Evolutionary conservation across 2,329 filamentous ascomycete species (phyloP).

Genomic region (Exophiala xenobiotica): DNA sequence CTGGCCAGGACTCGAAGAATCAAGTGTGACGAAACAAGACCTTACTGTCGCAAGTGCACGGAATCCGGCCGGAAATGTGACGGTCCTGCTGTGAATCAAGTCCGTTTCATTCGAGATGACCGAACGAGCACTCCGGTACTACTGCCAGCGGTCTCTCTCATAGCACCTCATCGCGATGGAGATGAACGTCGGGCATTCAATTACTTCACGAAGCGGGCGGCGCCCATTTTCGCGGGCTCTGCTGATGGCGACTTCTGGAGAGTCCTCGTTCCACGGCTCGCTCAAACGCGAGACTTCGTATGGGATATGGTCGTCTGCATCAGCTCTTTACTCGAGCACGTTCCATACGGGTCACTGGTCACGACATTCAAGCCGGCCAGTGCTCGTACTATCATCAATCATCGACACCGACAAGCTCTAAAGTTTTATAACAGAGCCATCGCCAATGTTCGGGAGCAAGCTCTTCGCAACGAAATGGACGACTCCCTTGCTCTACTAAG

Average conservation of each 20-base stretch:
- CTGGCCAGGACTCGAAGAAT: conserved; percentile 27
- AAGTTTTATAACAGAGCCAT: conserved; percentile 23
- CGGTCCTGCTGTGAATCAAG: conserved; percentile 22
- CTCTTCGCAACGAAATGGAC: conserved; percentile 13
- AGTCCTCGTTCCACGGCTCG: conserved; percentile 19
- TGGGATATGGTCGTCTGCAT: conserved; percentile 23
- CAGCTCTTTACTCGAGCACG: conserved; percentile 19
- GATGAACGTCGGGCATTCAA: conserved; percentile 25
- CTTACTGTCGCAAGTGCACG: conserved; percentile 30
- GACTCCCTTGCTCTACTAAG: conserved; percentile 19
- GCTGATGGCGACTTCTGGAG: conserved; percentile 23
- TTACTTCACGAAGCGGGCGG: conserved; percentile 16
- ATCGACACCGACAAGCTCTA: conserved; percentile 18
- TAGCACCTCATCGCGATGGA: conserved; percentile 7
- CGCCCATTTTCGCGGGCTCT: conserved; percentile 18
- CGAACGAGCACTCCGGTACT: conserved; percentile 13
- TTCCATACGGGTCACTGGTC: conserved; percentile 8
- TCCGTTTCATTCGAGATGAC: conserved; percentile 13
- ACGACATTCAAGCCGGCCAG: conserved; percentile 2
- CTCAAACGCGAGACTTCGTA: conserved; percentile 20
- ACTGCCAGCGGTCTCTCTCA: conserved; percentile 11
- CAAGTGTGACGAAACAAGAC: conserved; percentile 34
- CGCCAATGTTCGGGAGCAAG: conserved; percentile 10
- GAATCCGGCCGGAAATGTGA: conserved; percentile 30
- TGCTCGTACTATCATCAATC: conserved; percentile 6